Evolutionary conservation across 2,329 filamentous ascomycete species (phyloP).

Genomic region (Emmonsia crescens): DNA sequence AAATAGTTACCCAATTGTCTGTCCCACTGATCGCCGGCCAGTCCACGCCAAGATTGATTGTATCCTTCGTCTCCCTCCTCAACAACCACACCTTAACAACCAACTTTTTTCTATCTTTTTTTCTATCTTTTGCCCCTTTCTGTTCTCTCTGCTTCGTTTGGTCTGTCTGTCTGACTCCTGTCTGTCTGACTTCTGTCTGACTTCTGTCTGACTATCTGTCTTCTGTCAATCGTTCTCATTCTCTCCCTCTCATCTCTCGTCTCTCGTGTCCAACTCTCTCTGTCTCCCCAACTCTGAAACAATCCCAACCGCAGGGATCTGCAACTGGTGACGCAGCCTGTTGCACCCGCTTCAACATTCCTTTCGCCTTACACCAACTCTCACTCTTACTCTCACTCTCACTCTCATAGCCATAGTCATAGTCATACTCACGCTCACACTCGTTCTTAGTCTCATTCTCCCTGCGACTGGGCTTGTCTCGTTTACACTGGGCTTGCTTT

Average conservation of each 20-base stretch:
- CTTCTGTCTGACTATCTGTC: background rate
- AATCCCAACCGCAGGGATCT: background rate
- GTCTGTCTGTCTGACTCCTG: background rate
- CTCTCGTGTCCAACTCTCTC: background rate
- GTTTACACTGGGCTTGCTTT: background rate
- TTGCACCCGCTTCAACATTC: slow-evolving; percentile 1
- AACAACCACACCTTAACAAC: no score
- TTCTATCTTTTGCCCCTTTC: background rate
- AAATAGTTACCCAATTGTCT: no score
- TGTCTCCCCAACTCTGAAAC: background rate
- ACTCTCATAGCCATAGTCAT: no score
- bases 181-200: no score
- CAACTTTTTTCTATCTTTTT: no score
- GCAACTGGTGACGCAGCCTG: slow-evolving; percentile 10
- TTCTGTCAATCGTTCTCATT: background rate
- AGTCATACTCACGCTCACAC: no score
- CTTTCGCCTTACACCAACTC: no score
- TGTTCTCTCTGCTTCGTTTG: background rate
- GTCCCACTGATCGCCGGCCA: background rate
- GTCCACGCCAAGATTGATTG: background rate
- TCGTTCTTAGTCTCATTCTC: background rate
- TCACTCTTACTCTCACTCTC: background rate
- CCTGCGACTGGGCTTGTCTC: background rate
- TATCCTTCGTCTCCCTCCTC: no score
- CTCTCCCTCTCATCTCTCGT: background rate